Percentiles rank a stretch among this genome's conserved stretches.
Evolutionary conservation across 2,329 filamentous ascomycete genomes (phyloP).

Genomic region (Fusarium domesticum): DNA sequence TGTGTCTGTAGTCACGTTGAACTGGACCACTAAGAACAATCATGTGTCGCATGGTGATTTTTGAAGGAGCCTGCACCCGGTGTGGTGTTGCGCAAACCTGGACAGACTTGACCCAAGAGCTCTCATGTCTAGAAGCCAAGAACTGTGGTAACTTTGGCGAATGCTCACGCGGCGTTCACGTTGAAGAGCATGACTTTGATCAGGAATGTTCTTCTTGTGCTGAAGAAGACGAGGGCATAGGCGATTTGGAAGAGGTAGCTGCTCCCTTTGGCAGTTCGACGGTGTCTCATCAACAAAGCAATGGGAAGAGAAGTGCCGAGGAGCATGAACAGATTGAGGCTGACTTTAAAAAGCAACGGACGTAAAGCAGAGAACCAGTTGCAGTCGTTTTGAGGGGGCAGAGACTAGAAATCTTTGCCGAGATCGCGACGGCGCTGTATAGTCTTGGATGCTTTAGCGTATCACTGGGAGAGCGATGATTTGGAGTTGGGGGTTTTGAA

Average conservation of each 20-base stretch:
- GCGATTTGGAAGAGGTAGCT: slow-evolving; percentile 37
- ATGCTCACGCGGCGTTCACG: slow-evolving; percentile 40
- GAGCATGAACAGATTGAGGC: not conserved
- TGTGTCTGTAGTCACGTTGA: too few species aligned
- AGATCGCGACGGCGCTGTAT: too few species aligned
- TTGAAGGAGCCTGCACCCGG: slow-evolving; percentile 43
- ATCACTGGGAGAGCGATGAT: too few species aligned
- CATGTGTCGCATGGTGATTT: slow-evolving; percentile 49
- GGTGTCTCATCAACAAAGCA: slow-evolving; percentile 6
- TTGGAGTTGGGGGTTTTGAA: too few species aligned
- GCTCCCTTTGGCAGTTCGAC: slow-evolving; percentile 2
- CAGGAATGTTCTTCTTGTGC: slow-evolving; percentile 47
- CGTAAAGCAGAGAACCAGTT: slow-evolving; percentile 27
- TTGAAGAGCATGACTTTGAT: slow-evolving; percentile 46
- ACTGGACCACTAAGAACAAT: slow-evolving; percentile 2
- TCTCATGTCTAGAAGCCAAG: slow-evolving; percentile 49
- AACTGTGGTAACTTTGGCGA: slow-evolving; percentile 46
- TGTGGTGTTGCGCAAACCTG: slow-evolving; percentile 42
- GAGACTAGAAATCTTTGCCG: too few species aligned
- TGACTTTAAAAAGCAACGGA: not conserved
- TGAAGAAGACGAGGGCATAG: slow-evolving; percentile 43
- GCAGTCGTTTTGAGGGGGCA: slow-evolving; percentile 28
- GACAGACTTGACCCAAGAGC: slow-evolving; percentile 44
- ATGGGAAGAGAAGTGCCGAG: slow-evolving; percentile 19
- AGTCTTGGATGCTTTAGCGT: too few species aligned